phyloP scores from a whole-genome alignment of 805 yeast species.

The Lipomyces kockii region DNA sequence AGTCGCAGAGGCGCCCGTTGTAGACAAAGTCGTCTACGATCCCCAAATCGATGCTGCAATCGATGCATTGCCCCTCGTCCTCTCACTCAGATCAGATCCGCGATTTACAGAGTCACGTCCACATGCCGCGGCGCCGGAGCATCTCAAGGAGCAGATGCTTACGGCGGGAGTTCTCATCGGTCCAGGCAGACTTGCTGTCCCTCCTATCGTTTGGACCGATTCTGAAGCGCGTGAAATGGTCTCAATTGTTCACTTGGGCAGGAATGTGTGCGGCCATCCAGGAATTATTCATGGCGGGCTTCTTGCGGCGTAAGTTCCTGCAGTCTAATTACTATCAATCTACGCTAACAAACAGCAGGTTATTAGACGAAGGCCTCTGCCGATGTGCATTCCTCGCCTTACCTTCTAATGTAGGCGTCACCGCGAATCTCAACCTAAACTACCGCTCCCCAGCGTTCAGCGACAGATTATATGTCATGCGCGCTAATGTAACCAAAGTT shows the following conservation, averaged over 20 bases:
- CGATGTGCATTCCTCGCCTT: constrained; percentile 80
- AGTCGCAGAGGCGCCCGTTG: background rate
- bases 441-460: constrained; percentile 65
- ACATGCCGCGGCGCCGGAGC: constrained; percentile 40
- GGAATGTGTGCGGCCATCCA: constrained; percentile 64
- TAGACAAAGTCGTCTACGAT: background rate
- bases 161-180: constrained; percentile 60
- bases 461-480: constrained; percentile 64
- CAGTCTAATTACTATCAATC: background rate
- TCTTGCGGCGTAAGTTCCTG: constrained; percentile 57
- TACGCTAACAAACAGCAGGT: background rate
- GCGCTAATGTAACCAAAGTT: constrained; percentile 64
- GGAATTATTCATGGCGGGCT: constrained; percentile 88
- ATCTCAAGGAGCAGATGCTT: constrained; percentile 42
- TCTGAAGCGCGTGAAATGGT: constrained; percentile 53
- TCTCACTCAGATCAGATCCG: constrained; percentile 38
- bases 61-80: constrained; percentile 9
- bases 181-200: constrained; percentile 80
- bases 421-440: constrained; percentile 72
- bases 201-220: constrained; percentile 71
- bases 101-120: constrained; percentile 40
- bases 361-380: constrained; percentile 85
- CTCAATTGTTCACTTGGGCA: constrained; percentile 74
- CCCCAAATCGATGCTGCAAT: constrained; percentile 15
- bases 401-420: constrained; percentile 85